These are phyloP conservation scores for Lyophyllum atratum DNA, from an alignment of 768 basidiomycete genomes.

Conservation along the genomic window DNA sequence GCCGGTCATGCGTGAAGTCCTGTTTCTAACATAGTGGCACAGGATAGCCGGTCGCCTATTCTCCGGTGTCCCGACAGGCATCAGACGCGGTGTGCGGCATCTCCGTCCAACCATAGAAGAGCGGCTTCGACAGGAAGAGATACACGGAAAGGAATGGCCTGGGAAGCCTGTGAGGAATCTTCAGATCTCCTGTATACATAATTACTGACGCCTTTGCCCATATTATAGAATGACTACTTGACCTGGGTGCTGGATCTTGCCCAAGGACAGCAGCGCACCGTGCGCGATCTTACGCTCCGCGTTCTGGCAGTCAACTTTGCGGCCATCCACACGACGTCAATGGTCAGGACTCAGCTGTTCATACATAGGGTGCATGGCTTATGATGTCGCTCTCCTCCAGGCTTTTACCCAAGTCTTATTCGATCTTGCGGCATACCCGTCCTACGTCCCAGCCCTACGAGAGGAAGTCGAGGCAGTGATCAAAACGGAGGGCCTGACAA, in stretches of 20 bases:
- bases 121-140: conserved; percentile 28
- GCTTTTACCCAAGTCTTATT: conserved; percentile 38
- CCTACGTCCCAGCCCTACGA: conserved; percentile 34
- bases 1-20: conserved; percentile 10
- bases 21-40: conserved; percentile 13
- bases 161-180: conserved; percentile 32
- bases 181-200: not conserved
- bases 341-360: too few species aligned
- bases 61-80: conserved; percentile 22
- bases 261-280: conserved; percentile 26
- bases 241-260: conserved; percentile 47
- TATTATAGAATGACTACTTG: conserved; percentile 43
- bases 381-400: conserved; percentile 19
- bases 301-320: conserved; percentile 37
- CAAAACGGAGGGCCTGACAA: conserved; percentile 32
- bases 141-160: conserved; percentile 30
- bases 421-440: conserved; percentile 36
- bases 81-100: conserved; percentile 25
- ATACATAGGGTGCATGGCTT: too few species aligned
- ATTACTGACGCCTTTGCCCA: not conserved
- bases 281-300: conserved; percentile 27
- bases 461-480: conserved; percentile 44
- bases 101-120: conserved; percentile 33
- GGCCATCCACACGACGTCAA: conserved; percentile 40
- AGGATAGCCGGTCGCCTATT: conserved; percentile 23